Conservation (phyloP, 345 rosid species). For the Adansonia digitata region DNA sequence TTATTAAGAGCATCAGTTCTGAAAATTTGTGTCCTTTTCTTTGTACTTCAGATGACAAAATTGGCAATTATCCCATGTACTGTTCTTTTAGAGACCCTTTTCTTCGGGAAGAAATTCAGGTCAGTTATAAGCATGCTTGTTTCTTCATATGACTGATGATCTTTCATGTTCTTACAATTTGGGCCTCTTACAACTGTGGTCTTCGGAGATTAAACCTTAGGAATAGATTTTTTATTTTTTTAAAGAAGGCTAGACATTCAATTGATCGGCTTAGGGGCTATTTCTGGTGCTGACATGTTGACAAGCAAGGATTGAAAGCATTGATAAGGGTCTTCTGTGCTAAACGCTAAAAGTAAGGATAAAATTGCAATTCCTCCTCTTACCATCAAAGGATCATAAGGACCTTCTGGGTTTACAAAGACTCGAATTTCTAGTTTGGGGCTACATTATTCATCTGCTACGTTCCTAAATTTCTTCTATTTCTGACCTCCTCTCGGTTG, state of each 20-base stretch:
- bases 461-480: neutral
- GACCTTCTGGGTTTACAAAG: neutral
- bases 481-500: neutral
- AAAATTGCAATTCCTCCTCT: neutral
- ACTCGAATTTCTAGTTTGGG: neutral
- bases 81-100: conserved; percentile 92
- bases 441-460: neutral
- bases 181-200: neutral
- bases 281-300: neutral
- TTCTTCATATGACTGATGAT: neutral
- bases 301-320: neutral
- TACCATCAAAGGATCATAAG: neutral
- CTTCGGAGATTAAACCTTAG: neutral
- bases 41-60: conserved; percentile 77
- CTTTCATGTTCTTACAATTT: neutral
- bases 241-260: neutral
- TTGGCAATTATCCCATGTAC: conserved; percentile 97
- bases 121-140: conserved; percentile 23
- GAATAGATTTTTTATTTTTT: neutral
- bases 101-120: conserved; percentile 96
- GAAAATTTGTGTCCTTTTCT: conserved; percentile 15
- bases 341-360: neutral
- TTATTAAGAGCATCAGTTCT: conserved; percentile 7
- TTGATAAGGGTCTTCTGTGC: neutral
- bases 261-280: neutral